Conservation (phyloP, 768 basidiomycete species). For the Mycena floridula region DNA sequence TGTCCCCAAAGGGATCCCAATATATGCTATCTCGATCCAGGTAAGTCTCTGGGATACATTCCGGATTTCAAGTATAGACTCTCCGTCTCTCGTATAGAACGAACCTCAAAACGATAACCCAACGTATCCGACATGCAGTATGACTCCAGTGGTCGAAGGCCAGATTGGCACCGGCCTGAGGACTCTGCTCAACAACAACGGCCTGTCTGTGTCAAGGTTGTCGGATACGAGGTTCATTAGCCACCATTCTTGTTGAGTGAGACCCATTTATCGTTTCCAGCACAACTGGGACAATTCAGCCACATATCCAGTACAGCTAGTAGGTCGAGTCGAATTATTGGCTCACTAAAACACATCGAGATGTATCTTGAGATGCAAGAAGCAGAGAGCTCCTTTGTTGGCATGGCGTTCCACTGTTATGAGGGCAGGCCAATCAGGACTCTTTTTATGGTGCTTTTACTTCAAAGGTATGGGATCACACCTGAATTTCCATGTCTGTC, state of each 20-base stretch:
- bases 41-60: background rate
- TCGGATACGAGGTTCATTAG: slow-evolving; percentile 36
- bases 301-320: slow-evolving; percentile 56
- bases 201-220: slow-evolving; percentile 53
- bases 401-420: slow-evolving; percentile 71
- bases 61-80: background rate
- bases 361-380: slow-evolving; percentile 39
- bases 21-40: slow-evolving; percentile 62
- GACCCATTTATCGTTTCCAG: slow-evolving; percentile 25
- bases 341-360: background rate
- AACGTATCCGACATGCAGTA: slow-evolving; percentile 60
- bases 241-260: background rate
- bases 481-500: too few species aligned
- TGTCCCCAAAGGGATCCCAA: slow-evolving; percentile 46
- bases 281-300: slow-evolving; percentile 73
- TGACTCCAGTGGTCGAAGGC: slow-evolving; percentile 51
- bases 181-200: slow-evolving; percentile 55
- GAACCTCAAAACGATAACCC: slow-evolving; percentile 53
- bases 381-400: slow-evolving; percentile 47
- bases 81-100: slow-evolving; percentile 20
- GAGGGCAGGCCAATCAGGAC: slow-evolving; percentile 51
- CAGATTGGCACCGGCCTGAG: slow-evolving; percentile 52
- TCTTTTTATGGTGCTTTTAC: slow-evolving; percentile 51
- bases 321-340: slow-evolving; percentile 19
- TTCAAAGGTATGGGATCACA: slow-evolving; percentile 33